Evolutionary conservation across 352 stramenopile species (phyloP).

Genomic region (Phytophthora ohioensis): DNA sequence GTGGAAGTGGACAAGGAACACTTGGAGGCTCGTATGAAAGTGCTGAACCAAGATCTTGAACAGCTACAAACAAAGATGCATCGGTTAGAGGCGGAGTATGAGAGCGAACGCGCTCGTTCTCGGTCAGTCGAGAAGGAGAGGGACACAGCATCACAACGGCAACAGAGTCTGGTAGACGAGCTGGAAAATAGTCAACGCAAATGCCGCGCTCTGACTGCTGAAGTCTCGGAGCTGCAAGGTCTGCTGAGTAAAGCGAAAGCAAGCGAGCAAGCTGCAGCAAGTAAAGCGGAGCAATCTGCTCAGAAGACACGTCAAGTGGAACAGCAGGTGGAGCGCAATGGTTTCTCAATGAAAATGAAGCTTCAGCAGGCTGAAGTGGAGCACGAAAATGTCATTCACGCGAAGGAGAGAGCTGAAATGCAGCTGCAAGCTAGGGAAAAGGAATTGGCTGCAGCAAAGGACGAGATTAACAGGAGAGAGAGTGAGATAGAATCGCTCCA

Average conservation of each 20-base stretch:
- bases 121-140: slow-evolving; percentile 53
- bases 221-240: slow-evolving; percentile 44
- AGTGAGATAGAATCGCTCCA: slow-evolving; percentile 43
- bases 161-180: slow-evolving; percentile 44
- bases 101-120: slow-evolving; percentile 37
- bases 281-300: slow-evolving; percentile 39
- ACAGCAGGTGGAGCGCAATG: slow-evolving; percentile 50
- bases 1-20: slow-evolving; percentile 53
- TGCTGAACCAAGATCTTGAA: slow-evolving; percentile 50
- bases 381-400: slow-evolving; percentile 27
- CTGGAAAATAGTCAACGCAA: slow-evolving; percentile 41
- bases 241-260: slow-evolving; percentile 51
- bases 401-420: slow-evolving; percentile 40
- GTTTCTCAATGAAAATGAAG: slow-evolving; percentile 45
- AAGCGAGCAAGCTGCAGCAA: slow-evolving; percentile 48
- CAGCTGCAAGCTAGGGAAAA: slow-evolving; percentile 48
- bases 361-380: slow-evolving; percentile 49
- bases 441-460: slow-evolving; percentile 35
- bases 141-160: slow-evolving; percentile 34
- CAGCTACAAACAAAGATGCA: slow-evolving; percentile 33
- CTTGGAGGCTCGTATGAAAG: slow-evolving; percentile 33
- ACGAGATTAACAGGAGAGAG: slow-evolving; percentile 32
- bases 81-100: slow-evolving; percentile 37
- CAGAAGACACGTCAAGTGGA: slow-evolving; percentile 42
- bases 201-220: slow-evolving; percentile 25